Evolutionary conservation across 129 eudicot species (phyloP).

Genomic region (Scalesia atractyloides): DNA sequence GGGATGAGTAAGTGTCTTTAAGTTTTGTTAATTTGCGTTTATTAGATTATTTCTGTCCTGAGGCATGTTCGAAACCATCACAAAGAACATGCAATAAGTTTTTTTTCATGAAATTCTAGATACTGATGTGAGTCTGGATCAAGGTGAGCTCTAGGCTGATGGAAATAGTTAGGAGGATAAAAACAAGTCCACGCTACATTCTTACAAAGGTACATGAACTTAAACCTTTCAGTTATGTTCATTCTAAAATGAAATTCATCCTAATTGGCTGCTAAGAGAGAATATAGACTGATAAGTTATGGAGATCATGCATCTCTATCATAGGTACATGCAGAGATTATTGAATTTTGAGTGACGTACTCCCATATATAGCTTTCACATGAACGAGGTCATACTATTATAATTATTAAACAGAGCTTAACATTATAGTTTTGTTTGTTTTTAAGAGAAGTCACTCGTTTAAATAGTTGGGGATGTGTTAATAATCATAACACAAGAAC

Average conservation of each 20-base stretch:
- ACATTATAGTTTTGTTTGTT: too few species aligned
- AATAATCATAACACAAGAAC: too few species aligned
- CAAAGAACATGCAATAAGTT: too few species aligned
- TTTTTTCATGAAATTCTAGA: slow-evolving; percentile 52
- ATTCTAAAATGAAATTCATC: not conserved
- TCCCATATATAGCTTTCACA: not conserved
- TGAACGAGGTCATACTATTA: not conserved
- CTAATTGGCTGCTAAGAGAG: not conserved
- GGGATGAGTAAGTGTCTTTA: slow-evolving; percentile 87
- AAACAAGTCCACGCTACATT: slow-evolving; percentile 81
- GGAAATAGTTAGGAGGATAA: slow-evolving; percentile 86
- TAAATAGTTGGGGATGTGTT: too few species aligned
- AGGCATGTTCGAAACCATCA: slow-evolving; percentile 14
- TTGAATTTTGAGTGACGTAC: not conserved
- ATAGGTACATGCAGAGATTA: not conserved
- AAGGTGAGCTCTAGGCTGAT: slow-evolving; percentile 98
- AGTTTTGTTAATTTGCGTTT: not conserved
- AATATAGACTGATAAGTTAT: slow-evolving; percentile 9
- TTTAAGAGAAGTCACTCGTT: too few species aligned
- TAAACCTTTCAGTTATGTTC: not conserved
- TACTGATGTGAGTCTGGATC: slow-evolving; percentile 87
- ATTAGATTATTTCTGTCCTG: too few species aligned
- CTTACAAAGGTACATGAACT: slow-evolving; percentile 75
- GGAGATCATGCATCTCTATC: not conserved
- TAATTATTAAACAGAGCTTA: too few species aligned